A percentile compares a stretch with the other conserved stretches of the same genome.
These are phyloP conservation scores for Dendrobium officinale DNA, from an alignment of 106 monocot genomes.

Conservation along the genomic window DNA sequence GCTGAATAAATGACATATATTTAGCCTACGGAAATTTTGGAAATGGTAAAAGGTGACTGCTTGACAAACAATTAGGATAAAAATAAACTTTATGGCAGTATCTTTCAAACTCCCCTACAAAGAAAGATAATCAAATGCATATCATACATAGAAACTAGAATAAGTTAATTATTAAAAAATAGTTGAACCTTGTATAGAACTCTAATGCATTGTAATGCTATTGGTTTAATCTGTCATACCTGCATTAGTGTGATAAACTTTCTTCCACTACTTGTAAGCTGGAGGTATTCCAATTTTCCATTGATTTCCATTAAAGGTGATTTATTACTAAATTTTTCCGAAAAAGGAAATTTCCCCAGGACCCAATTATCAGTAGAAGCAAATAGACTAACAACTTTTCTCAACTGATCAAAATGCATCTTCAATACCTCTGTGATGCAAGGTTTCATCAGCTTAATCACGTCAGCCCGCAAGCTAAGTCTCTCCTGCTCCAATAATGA, in stretches of 20 bases:
- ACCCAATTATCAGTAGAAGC: slow-evolving; percentile 22
- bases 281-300: slow-evolving; percentile 25
- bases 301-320: slow-evolving; percentile 2
- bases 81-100: background rate
- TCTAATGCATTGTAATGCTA: background rate
- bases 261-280: slow-evolving; percentile 36
- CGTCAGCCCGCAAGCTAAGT: slow-evolving; percentile 18
- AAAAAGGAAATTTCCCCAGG: slow-evolving; percentile 23
- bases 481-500: slow-evolving; percentile 22
- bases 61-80: background rate
- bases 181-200: background rate
- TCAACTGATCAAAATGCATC: slow-evolving; percentile 24
- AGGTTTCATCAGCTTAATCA: slow-evolving; percentile 34
- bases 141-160: background rate
- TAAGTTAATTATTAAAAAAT: background rate
- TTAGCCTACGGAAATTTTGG: background rate
- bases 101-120: background rate
- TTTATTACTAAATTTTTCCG: slow-evolving; percentile 22
- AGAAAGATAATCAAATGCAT: background rate
- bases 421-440: slow-evolving; percentile 32
- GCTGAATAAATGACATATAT: background rate
- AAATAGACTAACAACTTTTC: slow-evolving; percentile 15
- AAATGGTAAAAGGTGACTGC: background rate
- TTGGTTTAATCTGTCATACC: slow-evolving; percentile 12
- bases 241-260: slow-evolving; percentile 38